phyloP scores from a whole-genome alignment of 2,329 filamentous ascomycete genomes.

The Calonectria hongkongensis region DNA sequence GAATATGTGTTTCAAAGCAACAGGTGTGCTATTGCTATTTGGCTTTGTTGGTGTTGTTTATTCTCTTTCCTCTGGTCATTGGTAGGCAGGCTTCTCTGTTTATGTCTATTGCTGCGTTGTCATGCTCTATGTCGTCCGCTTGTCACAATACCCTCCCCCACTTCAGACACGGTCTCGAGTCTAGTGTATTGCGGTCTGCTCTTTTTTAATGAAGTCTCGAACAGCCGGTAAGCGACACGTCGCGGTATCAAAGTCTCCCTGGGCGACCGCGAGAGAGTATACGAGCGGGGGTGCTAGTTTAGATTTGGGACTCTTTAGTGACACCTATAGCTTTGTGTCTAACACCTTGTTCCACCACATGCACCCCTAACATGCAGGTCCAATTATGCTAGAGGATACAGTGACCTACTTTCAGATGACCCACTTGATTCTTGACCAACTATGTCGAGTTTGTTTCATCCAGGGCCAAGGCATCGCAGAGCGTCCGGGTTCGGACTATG shows the following conservation, averaged over 20 bases:
- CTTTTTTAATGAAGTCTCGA: neutral
- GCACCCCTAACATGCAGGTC: constrained; percentile 6
- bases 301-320: neutral
- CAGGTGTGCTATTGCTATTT: neutral
- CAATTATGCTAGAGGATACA: neutral
- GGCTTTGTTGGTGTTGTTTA: neutral
- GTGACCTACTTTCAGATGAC: neutral
- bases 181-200: neutral
- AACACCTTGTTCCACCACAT: neutral
- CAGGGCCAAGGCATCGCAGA: neutral
- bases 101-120: neutral
- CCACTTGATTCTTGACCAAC: neutral
- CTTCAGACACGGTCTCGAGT: neutral
- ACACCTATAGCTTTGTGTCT: neutral
- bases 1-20: neutral
- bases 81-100: neutral
- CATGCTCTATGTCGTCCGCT: neutral
- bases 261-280: too few species aligned
- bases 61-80: neutral
- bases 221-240: neutral
- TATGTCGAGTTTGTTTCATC: neutral
- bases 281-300: neutral
- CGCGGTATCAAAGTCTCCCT: neutral
- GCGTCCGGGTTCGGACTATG: constrained; percentile 9
- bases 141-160: neutral